Base-by-base conservation (phyloP, 2,329 filamentous ascomycete genomes). In the Gnomoniopsis smithogilvyi region DNA sequence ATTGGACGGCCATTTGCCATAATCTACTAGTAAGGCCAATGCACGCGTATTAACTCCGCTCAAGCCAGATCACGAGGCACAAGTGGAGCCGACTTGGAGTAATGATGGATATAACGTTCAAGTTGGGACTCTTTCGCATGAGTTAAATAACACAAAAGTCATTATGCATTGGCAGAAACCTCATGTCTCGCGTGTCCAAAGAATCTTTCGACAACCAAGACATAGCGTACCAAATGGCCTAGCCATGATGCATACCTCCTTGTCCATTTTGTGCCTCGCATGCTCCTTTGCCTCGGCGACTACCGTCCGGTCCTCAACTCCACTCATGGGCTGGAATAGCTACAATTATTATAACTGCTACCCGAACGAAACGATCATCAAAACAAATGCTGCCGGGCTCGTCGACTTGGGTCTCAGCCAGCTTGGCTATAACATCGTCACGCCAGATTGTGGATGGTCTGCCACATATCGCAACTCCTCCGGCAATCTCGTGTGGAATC, bases 361-460 rank as follows among this genome's bases (percentile, higher is more conserved):
- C 1, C 79, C 79, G 0, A 79, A 72, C 45, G 78, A 83, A 62
- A 68, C 67, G 1, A 78, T 79, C 41, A 77, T 84, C 24, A 75
- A 77, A 46, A 69, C 73, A 2, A 85, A 82, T 58, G 80, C 82
- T 0, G 70, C 82, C 46, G 83, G 80, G 0, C 68, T 87, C 0
- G 74, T 84, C 0, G 76, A 80, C 47, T 70, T 81, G 0, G 81
- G 81, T 0, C 74, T 86, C 1, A 73, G 74, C 0, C 72, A 77
- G 3, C 69, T 81, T 0, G 84, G 85, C 6, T 87, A 88, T 64
- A 75, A 71, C 1, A 78, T 80, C 57, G 79, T 86, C 34, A 83
- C 81, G 0, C 76, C 78, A 0, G 85, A 87, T 64, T 87, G 83
- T 56, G 84, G 85, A 0, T 87, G 84, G 85, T 76, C 72, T 22